Percentiles rank a stretch among this genome's conserved stretches.
Evolutionary conservation across 768 basidiomycete species (phyloP).

Genomic region (Collybia nuda): DNA sequence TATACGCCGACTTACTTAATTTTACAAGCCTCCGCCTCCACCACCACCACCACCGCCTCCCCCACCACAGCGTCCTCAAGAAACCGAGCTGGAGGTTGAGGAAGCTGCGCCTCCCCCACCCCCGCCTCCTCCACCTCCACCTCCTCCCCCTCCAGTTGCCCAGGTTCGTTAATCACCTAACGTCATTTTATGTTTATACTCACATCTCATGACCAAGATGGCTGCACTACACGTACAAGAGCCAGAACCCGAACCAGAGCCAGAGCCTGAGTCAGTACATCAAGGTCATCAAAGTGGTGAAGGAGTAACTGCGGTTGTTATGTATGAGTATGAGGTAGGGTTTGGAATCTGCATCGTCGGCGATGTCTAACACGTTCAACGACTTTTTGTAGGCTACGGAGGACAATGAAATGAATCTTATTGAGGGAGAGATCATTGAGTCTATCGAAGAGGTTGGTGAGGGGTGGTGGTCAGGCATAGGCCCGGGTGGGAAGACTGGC

Average conservation of each 20-base stretch:
- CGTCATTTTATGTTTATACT: neutral
- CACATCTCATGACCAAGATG: slow-evolving; percentile 20
- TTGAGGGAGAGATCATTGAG: slow-evolving; percentile 80
- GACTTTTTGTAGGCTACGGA: slow-evolving; percentile 58
- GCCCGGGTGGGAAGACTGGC: slow-evolving; percentile 69
- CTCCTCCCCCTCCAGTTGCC: slow-evolving; percentile 46
- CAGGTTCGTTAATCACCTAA: slow-evolving; percentile 22
- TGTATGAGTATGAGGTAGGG: slow-evolving; percentile 77
- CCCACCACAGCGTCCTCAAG: slow-evolving; percentile 22
- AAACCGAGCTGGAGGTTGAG: slow-evolving; percentile 24
- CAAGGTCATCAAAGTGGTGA: slow-evolving; percentile 32
- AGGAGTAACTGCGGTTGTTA: slow-evolving; percentile 71
- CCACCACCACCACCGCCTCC: slow-evolving; percentile 42
- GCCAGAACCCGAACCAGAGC: slow-evolving; percentile 30
- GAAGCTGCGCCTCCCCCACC: slow-evolving; percentile 24
- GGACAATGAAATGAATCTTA: slow-evolving; percentile 81
- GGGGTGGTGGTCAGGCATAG: slow-evolving; percentile 90
- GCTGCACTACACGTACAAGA: slow-evolving; percentile 27
- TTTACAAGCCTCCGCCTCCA: slow-evolving; percentile 21
- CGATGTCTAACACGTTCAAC: neutral
- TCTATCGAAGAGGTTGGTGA: slow-evolving; percentile 84
- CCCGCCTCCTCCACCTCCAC: slow-evolving; percentile 48
- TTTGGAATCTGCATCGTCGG: neutral
- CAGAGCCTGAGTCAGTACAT: slow-evolving; percentile 30
- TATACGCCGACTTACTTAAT: neutral